Evolutionary conservation across 108 stramenopile species (phyloP).

Genomic region (Pseudonitzschia multistriata): DNA sequence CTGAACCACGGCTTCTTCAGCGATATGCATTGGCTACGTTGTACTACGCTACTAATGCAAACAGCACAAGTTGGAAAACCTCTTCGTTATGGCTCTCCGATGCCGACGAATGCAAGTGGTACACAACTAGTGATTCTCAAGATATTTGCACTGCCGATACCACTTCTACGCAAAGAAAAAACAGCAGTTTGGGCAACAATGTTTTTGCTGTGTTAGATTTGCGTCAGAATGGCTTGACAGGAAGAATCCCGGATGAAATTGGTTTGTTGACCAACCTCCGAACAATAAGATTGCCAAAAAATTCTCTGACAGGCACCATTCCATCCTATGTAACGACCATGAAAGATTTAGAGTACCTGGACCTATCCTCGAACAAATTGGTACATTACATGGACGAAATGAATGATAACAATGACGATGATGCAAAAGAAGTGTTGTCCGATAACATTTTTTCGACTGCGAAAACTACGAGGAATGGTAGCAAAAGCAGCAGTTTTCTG

Average conservation of each 20-base stretch:
- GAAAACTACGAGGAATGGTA: background rate
- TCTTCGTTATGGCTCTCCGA: conserved; percentile 36
- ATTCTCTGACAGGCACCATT: conserved; percentile 3
- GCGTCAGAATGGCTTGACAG: conserved; percentile 42
- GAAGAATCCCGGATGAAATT: conserved; percentile 39
- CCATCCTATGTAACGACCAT: background rate
- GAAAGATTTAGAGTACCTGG: conserved; percentile 9
- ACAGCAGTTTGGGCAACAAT: background rate
- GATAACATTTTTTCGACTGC: background rate
- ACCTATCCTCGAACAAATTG: conserved; percentile 40
- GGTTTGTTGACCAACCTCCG: conserved; percentile 25
- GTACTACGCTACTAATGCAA: conserved; percentile 53
- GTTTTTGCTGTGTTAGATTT: conserved; percentile 29
- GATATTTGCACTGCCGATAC: conserved; percentile 21
- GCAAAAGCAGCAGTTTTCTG: conserved; percentile 36
- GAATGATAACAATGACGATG: background rate
- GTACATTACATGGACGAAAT: background rate
- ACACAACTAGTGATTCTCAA: conserved; percentile 9
- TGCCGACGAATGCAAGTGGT: conserved; percentile 43
- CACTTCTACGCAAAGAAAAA: background rate
- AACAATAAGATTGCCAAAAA: conserved; percentile 19
- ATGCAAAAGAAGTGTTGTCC: background rate
- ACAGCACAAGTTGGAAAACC: conserved; percentile 23
- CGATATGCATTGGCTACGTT: conserved; percentile 57
- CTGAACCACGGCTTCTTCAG: conserved; percentile 27